Percentiles rank a stretch among this genome's conserved stretches.
Evolutionary conservation across 495 filamentous ascomycete genomes (phyloP).

Genomic region (Lophiostoma macrostomum): DNA sequence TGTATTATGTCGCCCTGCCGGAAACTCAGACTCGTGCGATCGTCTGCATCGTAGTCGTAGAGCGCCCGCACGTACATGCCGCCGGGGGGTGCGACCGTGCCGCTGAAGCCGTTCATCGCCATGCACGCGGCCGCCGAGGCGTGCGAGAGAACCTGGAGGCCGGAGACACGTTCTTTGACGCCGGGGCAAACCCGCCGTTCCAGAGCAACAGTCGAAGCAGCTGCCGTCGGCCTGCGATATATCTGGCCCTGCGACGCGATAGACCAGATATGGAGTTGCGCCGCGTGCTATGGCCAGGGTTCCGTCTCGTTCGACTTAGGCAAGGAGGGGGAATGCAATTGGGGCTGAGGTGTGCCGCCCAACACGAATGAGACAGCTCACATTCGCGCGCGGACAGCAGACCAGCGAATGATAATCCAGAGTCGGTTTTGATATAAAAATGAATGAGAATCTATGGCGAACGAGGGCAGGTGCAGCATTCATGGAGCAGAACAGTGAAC

Average conservation of each 20-base stretch:
- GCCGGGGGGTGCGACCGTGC: slow-evolving; percentile 64
- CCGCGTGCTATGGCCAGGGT: slow-evolving; percentile 25
- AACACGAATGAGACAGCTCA: no score
- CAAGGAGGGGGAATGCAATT: slow-evolving; percentile 21
- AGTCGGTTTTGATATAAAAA: slow-evolving; percentile 3
- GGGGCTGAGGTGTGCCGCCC: slow-evolving; percentile 31
- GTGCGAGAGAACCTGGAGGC: neutral
- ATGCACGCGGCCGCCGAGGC: slow-evolving; percentile 1
- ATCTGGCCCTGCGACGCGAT: slow-evolving; percentile 21
- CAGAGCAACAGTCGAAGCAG: neutral
- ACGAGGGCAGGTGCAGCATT: slow-evolving; percentile 4
- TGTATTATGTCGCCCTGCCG: slow-evolving; percentile 93
- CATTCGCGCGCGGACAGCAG: no score
- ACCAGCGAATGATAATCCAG: slow-evolving; percentile 21
- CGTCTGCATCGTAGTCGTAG: slow-evolving; percentile 96
- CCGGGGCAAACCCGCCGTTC: neutral
- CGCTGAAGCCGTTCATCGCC: slow-evolving; percentile 66
- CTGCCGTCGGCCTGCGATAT: neutral
- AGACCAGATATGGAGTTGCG: slow-evolving; percentile 1
- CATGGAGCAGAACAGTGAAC: no score
- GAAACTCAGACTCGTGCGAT: slow-evolving; percentile 94
- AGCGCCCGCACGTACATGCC: slow-evolving; percentile 91
- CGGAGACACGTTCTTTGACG: slow-evolving; percentile 17
- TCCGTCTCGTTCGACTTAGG: neutral
- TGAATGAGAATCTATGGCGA: neutral